A percentile compares a stretch with the other conserved stretches of the same genome.
phyloP scores from a whole-genome alignment of 495 filamentous ascomycete genomes.

The Xylaria venustula region DNA sequence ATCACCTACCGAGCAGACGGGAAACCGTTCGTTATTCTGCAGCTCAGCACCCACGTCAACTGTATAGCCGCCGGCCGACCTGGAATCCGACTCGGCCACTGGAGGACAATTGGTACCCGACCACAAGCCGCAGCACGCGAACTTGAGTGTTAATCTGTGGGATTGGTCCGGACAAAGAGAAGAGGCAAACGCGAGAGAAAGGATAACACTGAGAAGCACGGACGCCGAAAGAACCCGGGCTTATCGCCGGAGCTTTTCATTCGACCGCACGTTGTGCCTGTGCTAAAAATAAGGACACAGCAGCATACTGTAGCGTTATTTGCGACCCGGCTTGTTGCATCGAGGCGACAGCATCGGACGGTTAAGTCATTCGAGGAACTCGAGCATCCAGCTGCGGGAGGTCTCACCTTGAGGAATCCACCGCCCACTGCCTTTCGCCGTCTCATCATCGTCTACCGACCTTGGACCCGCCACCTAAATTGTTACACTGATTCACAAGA shows the following conservation, averaged over 20 bases:
- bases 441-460: conserved; percentile 19
- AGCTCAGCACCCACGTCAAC: background rate
- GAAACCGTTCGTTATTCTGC: conserved; percentile 1
- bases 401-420: conserved; percentile 26
- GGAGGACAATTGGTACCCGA: conserved; percentile 6
- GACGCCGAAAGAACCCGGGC: conserved; percentile 4
- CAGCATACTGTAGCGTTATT: conserved; percentile 3
- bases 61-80: background rate
- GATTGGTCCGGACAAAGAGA: conserved; percentile 9
- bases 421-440: conserved; percentile 17
- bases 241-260: background rate
- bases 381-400: conserved; percentile 20
- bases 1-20: conserved; percentile 1
- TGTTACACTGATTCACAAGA: conserved; percentile 33
- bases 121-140: background rate
- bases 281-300: conserved; percentile 7
- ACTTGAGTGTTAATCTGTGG: conserved; percentile 7
- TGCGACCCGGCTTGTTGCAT: conserved; percentile 17
- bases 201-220: background rate
- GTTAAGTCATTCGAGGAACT: conserved; percentile 15
- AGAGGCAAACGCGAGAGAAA: conserved; percentile 15
- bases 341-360: conserved; percentile 13
- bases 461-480: conserved; percentile 18
- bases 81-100: background rate
- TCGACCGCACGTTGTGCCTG: background rate